phyloP scores from a whole-genome alignment of 768 basidiomycete species.

The Tylopilus intermedius region DNA sequence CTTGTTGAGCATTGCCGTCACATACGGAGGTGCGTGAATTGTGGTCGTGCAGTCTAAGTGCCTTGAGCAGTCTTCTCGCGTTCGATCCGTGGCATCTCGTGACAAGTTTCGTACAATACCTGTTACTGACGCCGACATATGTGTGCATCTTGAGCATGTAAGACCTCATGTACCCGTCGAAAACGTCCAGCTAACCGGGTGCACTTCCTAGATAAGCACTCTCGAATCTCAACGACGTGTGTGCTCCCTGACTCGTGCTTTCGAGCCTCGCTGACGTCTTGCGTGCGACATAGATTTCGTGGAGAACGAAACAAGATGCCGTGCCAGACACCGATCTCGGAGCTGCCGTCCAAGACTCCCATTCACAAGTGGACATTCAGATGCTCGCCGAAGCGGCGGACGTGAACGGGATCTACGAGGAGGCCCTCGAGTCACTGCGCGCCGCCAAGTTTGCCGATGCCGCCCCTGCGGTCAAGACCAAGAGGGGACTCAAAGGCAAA shows the following conservation, averaged over 20 bases:
- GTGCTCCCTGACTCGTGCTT: conserved; percentile 8
- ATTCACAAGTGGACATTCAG: conserved; percentile 84
- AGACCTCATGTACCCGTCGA: neutral
- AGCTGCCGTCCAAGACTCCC: conserved; percentile 72
- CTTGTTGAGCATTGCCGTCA: conserved; percentile 80
- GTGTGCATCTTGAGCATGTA: conserved; percentile 76
- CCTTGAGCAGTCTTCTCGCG: conserved; percentile 71
- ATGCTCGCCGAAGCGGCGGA: conserved; percentile 78
- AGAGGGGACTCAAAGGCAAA: conserved; percentile 2
- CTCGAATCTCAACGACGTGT: conserved; percentile 78
- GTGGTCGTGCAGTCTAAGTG: conserved; percentile 50
- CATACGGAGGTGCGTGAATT: conserved; percentile 61
- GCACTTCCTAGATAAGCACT: conserved; percentile 63
- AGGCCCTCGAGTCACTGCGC: conserved; percentile 71
- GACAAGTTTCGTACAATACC: conserved; percentile 85
- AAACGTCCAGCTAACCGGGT: conserved; percentile 19
- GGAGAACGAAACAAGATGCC: conserved; percentile 94
- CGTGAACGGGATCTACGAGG: conserved; percentile 79
- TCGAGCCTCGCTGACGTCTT: conserved; percentile 7
- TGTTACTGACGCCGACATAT: conserved; percentile 80
- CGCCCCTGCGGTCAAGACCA: conserved; percentile 6
- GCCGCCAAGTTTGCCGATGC: conserved; percentile 41
- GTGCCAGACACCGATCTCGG: conserved; percentile 74
- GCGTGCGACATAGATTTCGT: conserved; percentile 57
- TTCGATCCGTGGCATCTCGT: conserved; percentile 96